Evolutionary conservation across 495 filamentous ascomycete genomes (phyloP).

Genomic region (Polyplosphaeria fusca): DNA sequence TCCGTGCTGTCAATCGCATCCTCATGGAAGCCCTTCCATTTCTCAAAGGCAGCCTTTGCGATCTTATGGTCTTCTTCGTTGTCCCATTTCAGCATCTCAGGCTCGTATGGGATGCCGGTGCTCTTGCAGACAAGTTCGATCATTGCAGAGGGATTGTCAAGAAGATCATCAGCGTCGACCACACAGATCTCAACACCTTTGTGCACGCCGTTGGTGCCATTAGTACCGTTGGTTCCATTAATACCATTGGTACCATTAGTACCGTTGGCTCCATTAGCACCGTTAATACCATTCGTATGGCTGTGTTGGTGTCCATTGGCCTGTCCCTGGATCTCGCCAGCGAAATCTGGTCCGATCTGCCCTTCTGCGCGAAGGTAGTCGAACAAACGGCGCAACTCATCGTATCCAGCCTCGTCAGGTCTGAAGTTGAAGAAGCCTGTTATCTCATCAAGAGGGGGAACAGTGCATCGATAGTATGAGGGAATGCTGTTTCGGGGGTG

Average conservation of each 20-base stretch:
- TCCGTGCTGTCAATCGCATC: slow-evolving; percentile 79
- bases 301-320: too few relatives aligned
- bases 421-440: slow-evolving; percentile 87
- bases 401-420: slow-evolving; percentile 83
- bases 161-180: slow-evolving; percentile 91
- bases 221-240: too few relatives aligned
- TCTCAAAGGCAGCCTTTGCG: slow-evolving; percentile 74
- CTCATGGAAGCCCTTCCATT: slow-evolving; percentile 96
- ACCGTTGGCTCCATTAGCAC: slow-evolving; percentile 39
- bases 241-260: too few relatives aligned
- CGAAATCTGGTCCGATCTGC: slow-evolving; percentile 61
- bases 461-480: slow-evolving; percentile 91
- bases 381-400: slow-evolving; percentile 78
- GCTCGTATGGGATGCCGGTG: slow-evolving; percentile 67
- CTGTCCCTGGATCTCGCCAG: slow-evolving; percentile 41
- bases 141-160: slow-evolving; percentile 72
- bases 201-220: slow-evolving; percentile 31
- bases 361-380: slow-evolving; percentile 67
- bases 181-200: slow-evolving; percentile 69
- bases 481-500: slow-evolving; percentile 85
- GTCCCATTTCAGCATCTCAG: slow-evolving; percentile 79
- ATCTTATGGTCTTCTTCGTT: slow-evolving; percentile 61
- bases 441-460: slow-evolving; percentile 72
- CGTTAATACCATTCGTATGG: slow-evolving; percentile 32
- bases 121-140: slow-evolving; percentile 74